Conservation (phyloP, 2,329 filamentous ascomycete genomes). For the Blumeriella jaapii region DNA sequence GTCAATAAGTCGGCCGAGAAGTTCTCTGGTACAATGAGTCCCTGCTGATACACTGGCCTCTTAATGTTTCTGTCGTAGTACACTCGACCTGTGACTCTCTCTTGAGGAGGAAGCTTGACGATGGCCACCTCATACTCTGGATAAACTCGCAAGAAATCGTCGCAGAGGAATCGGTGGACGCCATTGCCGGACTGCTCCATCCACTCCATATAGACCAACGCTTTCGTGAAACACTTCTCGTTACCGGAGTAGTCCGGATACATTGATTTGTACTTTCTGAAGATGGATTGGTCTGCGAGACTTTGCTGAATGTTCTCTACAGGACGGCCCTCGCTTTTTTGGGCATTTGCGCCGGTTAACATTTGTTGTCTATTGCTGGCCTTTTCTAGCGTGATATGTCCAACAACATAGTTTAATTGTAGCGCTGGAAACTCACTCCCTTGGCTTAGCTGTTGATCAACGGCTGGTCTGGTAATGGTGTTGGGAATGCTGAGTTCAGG, state of each 20-base stretch:
- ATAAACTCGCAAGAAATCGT: slow-evolving; percentile 40
- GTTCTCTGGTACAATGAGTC: slow-evolving; percentile 15
- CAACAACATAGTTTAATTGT: too few relatives aligned
- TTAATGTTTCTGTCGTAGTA: slow-evolving; percentile 30
- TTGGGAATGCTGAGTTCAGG: too few relatives aligned
- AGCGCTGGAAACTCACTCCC: too few relatives aligned
- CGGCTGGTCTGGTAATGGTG: too few relatives aligned
- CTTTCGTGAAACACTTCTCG: slow-evolving; percentile 33
- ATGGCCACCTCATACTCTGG: slow-evolving; percentile 30
- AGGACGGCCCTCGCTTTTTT: neutral
- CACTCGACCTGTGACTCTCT: slow-evolving; percentile 30
- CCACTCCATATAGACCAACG: slow-evolving; percentile 33
- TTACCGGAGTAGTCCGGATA: slow-evolving; percentile 36
- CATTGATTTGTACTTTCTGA: slow-evolving; percentile 29
- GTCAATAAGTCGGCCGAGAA: slow-evolving; percentile 11
- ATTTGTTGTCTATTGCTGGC: too few relatives aligned
- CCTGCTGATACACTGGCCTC: slow-evolving; percentile 16
- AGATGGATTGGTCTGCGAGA: slow-evolving; percentile 12
- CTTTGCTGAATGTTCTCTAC: neutral
- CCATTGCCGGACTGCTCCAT: slow-evolving; percentile 26
- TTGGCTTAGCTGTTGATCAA: too few relatives aligned
- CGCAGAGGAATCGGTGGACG: slow-evolving; percentile 36
- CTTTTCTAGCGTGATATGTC: too few relatives aligned
- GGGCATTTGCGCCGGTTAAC: too few relatives aligned
- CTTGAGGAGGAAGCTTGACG: slow-evolving; percentile 14